These are phyloP conservation scores for Epichloe festucae DNA, from an alignment of 2,329 filamentous ascomycete species.

Conservation along the genomic window DNA sequence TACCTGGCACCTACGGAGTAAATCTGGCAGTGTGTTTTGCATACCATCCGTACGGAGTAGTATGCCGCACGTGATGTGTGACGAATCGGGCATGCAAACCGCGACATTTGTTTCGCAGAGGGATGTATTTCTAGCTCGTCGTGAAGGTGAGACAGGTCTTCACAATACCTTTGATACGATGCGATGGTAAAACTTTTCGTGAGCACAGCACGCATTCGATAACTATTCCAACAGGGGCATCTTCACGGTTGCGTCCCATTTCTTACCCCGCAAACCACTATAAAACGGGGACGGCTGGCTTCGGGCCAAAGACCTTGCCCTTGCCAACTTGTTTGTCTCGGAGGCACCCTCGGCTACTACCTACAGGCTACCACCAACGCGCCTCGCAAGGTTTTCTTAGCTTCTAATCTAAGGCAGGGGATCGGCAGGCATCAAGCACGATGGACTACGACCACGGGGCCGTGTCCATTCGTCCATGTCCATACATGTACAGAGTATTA, in stretches of 20 bases:
- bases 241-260: background rate
- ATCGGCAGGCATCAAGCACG: background rate
- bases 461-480: background rate
- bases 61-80: background rate
- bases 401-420: background rate
- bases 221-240: background rate
- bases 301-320: background rate
- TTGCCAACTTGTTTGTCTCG: background rate
- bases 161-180: too few relatives aligned
- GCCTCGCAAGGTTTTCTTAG: background rate
- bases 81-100: background rate
- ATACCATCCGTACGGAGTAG: too few relatives aligned
- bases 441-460: background rate
- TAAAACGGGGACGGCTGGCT: background rate
- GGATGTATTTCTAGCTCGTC: background rate
- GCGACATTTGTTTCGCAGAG: background rate
- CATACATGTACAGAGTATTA: background rate
- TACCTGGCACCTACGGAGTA: too few relatives aligned
- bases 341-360: background rate
- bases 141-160: too few relatives aligned
- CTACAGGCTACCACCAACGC: background rate
- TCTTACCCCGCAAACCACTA: slow-evolving; percentile 2
- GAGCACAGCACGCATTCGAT: too few relatives aligned
- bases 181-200: too few relatives aligned
- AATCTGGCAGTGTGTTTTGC: too few relatives aligned